Conservation (phyloP, 805 yeast species). For the Metschnikowia borealis region DNA sequence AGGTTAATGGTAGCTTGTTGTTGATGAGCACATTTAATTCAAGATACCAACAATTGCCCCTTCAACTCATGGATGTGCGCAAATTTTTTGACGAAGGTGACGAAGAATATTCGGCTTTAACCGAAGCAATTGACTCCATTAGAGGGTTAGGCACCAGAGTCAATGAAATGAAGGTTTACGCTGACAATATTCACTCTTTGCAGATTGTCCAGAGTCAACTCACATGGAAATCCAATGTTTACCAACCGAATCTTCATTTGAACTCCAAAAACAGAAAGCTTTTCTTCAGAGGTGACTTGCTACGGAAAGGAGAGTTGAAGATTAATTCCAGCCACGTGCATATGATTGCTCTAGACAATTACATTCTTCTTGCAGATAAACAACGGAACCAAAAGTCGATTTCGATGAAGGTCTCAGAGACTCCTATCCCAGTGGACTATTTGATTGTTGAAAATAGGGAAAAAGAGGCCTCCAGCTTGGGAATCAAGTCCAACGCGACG, state of each 20-base stretch:
- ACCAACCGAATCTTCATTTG: slow-evolving; percentile 37
- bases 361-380: slow-evolving; percentile 59
- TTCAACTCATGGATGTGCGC: slow-evolving; percentile 57
- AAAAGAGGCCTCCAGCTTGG: slow-evolving; percentile 7
- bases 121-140: slow-evolving; percentile 52
- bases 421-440: slow-evolving; percentile 59
- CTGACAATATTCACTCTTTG: slow-evolving; percentile 55
- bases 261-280: slow-evolving; percentile 52
- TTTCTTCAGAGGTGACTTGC: slow-evolving; percentile 53
- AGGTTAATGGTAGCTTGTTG: slow-evolving; percentile 38
- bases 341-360: slow-evolving; percentile 67
- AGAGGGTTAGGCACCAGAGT: slow-evolving; percentile 54
- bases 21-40: slow-evolving; percentile 43
- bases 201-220: slow-evolving; percentile 50
- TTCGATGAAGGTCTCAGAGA: slow-evolving; percentile 32
- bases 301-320: slow-evolving; percentile 61
- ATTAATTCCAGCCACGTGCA: slow-evolving; percentile 50
- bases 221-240: slow-evolving; percentile 45
- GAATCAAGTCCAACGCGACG: neutral
- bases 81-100: slow-evolving; percentile 40
- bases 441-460: slow-evolving; percentile 44
- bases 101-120: slow-evolving; percentile 49
- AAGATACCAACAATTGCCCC: slow-evolving; percentile 49
- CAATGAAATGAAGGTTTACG: slow-evolving; percentile 57
- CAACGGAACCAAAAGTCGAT: slow-evolving; percentile 36